Conservation (phyloP, 1,139 yeast genomes). For the Yamadazyma buinensis region DNA sequence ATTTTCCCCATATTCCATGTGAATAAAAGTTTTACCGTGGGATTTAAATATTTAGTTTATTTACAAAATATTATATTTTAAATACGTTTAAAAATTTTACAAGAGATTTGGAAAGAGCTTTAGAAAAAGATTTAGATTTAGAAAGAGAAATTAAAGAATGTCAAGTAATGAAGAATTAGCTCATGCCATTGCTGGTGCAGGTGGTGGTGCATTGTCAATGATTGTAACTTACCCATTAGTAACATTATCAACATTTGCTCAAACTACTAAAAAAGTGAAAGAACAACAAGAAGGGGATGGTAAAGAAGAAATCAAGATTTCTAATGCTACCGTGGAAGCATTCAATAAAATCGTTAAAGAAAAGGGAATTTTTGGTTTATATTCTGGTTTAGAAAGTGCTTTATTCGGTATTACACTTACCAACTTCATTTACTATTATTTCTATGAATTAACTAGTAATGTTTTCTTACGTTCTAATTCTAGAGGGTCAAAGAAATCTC, state of each 20-base stretch:
- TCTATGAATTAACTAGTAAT: constrained; percentile 70
- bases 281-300: constrained; percentile 5
- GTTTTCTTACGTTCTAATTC: constrained; percentile 43
- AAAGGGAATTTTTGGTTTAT: constrained; percentile 71
- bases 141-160: constrained; percentile 18
- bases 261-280: constrained; percentile 46
- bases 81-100: too few species aligned
- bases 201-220: constrained; percentile 88
- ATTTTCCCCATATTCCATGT: background rate
- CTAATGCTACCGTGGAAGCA: constrained; percentile 27
- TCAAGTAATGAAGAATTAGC: constrained; percentile 54
- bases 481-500: constrained; percentile 20
- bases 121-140: background rate
- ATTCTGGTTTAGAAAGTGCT: constrained; percentile 86
- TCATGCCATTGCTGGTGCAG: constrained; percentile 90
- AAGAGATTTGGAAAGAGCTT: too few species aligned
- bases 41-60: background rate
- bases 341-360: constrained; percentile 48
- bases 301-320: constrained; percentile 12
- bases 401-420: constrained; percentile 81
- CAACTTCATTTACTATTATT: constrained; percentile 86
- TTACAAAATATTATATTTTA: too few species aligned
- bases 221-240: constrained; percentile 82
- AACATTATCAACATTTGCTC: constrained; percentile 80
- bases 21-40: background rate